Evolutionary conservation across 768 basidiomycete genomes (phyloP), one percentile per base, ranked within the genome.

Genomic region (Rhizopogon vinicolor): DNA sequence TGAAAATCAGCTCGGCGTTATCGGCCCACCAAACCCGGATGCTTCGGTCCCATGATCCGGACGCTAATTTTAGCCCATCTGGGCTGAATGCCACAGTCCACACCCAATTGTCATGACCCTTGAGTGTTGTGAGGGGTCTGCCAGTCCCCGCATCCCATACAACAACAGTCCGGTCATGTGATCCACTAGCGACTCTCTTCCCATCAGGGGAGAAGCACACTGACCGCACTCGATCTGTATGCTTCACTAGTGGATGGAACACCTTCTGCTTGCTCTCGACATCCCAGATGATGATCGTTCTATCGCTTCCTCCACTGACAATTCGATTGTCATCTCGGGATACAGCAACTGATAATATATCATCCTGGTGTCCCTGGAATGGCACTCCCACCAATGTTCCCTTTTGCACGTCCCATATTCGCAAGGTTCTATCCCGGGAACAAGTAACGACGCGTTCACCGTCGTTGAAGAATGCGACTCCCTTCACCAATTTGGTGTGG

Each of bases 41-140:
- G 66, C 87, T 86, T 57, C 88, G 83, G 73, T 98, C 96, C 71
- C 98, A 96, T 0, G 94, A 93, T 8, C 88, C 87, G 0, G 88
- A 89, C 2, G 87, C 87, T 31, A 89, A 72, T 60, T 71, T 81
- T 69, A 85, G 85, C 40, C 85, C 85, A 58, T 87, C 86, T 3
- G 84, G 87, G 58, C 79, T 82, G 73, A 89, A 89, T 63, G 85
- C 87, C 13, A 93, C 89, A 35, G 1, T 35, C 3, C 1, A 12
- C 9, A 35, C 35, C 0, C 1, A 35, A 10, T 35, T 1, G 12
- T 3, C 1, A 35, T 25, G 3, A 25, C 25, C 25, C 25, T 25
- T 1, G 43, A 45, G 31, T 33, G n/a, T 33, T 33, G 31, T n/a
- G 9, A 46, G 45, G 3, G 13, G 6, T 33, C 6, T 42, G 4